Base-by-base conservation (phyloP, 2,329 filamentous ascomycete genomes). In the Chalara sp. region DNA sequence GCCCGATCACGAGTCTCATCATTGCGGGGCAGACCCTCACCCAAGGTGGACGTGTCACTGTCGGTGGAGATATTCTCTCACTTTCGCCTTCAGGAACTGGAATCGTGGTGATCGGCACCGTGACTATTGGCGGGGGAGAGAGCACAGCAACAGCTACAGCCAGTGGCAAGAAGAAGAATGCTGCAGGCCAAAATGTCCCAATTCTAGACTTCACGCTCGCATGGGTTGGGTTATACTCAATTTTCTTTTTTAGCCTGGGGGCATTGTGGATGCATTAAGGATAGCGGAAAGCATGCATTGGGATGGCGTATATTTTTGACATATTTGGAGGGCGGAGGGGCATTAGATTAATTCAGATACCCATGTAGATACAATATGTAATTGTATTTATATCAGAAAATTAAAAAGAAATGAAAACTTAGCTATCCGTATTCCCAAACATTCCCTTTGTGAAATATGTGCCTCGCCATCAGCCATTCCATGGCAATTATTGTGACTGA, bases 11-110 rank as follows among this genome's bases (percentile, higher is more conserved):
- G 3, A 55, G 49, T 35, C 10, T 62, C 6, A 35, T 54, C 1
- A 56, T 64, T 11, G 61, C 51, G 0, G 59, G 61, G 2, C 55
- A 63, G 50, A 63, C 58, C 0, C 52, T 65, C n/a, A 63, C 57
- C 3, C 49, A 54, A 12, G 61, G 61, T 5, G 61, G 61, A 4
- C 46, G 42, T 5, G 50, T 63, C 7, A 64, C 62, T 0, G 56
- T 63, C 8, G 62, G 62, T 4, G 58, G 58, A 3, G 61, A 64
- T 21, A 56, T 64, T 1, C 49, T 63, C 12, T 56, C 52, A 49
- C 48, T 64, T n/a, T 56, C 57, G 6, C 52, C 57, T 4, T 48
- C 50, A 6, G 59, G 60, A 4, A 59, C 53, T 1, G 54, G 53
- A 1, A 50, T 63, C 5, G 50, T 58, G 12, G 56, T 63, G 13